phyloP scores from a whole-genome alignment of 169 alveolate species.

The Eimeria praecox region DNA sequence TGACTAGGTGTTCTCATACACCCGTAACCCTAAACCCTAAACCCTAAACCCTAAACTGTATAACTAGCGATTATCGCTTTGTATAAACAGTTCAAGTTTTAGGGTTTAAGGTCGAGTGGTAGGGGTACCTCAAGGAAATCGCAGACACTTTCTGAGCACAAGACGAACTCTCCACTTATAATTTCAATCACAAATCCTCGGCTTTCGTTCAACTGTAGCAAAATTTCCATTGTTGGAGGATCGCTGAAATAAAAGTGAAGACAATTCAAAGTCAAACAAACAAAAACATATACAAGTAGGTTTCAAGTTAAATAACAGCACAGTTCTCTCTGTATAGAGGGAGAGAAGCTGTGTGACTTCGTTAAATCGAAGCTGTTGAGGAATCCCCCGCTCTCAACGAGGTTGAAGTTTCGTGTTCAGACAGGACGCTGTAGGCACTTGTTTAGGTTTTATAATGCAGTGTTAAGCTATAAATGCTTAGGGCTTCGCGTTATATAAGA shows the following conservation, averaged over 20 bases:
- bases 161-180: constrained; percentile 76
- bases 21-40: too few relatives aligned
- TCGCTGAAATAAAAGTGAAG: constrained; percentile 54
- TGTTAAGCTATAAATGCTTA: too few relatives aligned
- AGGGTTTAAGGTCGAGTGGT: background rate
- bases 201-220: constrained; percentile 81
- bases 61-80: background rate
- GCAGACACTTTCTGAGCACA: constrained; percentile 78
- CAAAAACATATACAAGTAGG: background rate
- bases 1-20: background rate
- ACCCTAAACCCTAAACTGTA: too few relatives aligned
- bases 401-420: background rate
- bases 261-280: background rate
- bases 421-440: background rate
- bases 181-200: constrained; percentile 75
- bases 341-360: background rate
- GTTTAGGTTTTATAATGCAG: background rate
- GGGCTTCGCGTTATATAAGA: background rate
- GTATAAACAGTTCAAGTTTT: background rate
- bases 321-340: background rate
- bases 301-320: too few relatives aligned
- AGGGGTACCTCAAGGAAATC: constrained; percentile 75
- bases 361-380: too few relatives aligned
- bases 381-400: too few relatives aligned
- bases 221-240: constrained; percentile 82